Conservation (phyloP, 306 rosid genomes). For the Begonia masoniana region DNA sequence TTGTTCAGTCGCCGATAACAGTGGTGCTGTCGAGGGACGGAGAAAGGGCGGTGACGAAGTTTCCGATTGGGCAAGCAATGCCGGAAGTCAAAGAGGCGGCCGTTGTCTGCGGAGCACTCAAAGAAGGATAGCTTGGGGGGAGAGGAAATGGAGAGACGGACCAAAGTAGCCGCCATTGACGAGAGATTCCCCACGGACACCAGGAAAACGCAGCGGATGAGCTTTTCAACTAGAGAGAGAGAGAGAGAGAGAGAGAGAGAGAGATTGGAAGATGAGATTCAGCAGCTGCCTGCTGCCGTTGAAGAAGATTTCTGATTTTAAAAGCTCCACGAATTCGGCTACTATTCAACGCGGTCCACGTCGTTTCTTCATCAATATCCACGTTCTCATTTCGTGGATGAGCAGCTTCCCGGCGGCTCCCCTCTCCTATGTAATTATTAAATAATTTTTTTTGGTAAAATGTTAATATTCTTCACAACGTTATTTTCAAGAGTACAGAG, state of each 20-base stretch:
- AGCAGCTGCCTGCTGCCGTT: background rate
- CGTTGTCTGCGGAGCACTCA: conserved; percentile 12
- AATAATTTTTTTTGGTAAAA: no score
- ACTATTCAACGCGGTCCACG: no score
- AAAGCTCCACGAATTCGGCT: no score
- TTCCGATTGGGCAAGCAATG: conserved; percentile 19
- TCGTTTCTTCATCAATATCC: no score
- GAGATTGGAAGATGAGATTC: background rate
- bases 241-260: background rate
- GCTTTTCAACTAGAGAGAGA: background rate
- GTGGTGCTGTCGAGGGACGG: conserved; percentile 3
- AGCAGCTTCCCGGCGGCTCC: no score
- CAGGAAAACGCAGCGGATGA: conserved; percentile 1
- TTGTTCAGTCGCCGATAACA: conserved; percentile 8
- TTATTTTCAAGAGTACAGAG: no score
- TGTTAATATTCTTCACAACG: no score
- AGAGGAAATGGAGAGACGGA: conserved; percentile 23
- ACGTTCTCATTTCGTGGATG: no score
- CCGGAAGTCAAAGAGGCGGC: conserved; percentile 13
- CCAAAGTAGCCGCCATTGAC: conserved; percentile 33
- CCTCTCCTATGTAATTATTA: no score
- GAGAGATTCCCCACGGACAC: background rate
- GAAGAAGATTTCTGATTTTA: no score
- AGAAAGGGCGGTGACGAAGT: conserved; percentile 10
- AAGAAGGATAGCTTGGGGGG: conserved; percentile 25